These are phyloP conservation scores for Quercus ilex DNA, from an alignment of 306 rosid species.

Conservation along the genomic window DNA sequence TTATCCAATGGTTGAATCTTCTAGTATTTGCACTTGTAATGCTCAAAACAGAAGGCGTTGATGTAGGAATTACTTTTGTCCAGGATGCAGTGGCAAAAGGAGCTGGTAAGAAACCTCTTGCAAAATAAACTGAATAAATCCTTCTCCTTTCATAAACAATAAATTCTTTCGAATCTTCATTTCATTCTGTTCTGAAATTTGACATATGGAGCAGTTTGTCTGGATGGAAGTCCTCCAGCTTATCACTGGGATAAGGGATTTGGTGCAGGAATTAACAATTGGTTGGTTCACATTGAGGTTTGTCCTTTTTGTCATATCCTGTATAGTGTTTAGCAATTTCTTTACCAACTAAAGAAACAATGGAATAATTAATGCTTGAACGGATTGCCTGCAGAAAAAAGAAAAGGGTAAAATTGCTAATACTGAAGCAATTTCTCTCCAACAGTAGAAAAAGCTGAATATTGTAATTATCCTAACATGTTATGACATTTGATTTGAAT, in stretches of 20 bases:
- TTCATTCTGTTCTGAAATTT: conserved; percentile 8
- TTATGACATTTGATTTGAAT: neutral
- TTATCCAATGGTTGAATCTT: conserved; percentile 45
- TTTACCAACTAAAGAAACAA: conserved; percentile 7
- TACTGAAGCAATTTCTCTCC: neutral
- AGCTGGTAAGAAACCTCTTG: conserved; percentile 61
- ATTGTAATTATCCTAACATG: neutral
- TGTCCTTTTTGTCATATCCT: conserved; percentile 30
- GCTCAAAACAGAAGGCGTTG: conserved; percentile 44
- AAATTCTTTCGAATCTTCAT: neutral
- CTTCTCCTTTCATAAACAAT: neutral
- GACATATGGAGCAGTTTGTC: conserved; percentile 62
- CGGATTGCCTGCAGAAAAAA: neutral
- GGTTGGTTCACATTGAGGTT: conserved; percentile 89
- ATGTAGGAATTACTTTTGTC: conserved; percentile 66
- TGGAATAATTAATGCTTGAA: neutral
- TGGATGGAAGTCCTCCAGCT: conserved; percentile 97
- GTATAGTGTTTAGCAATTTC: neutral
- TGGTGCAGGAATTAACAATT: conserved; percentile 78
- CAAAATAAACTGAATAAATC: neutral
- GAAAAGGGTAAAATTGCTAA: neutral
- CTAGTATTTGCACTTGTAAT: conserved; percentile 35
- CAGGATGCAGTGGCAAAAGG: conserved; percentile 68
- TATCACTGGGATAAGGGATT: conserved; percentile 71
- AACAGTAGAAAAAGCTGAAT: neutral